Base-by-base conservation (phyloP, 129 eudicot genomes). In the Kitagawia praeruptora region DNA sequence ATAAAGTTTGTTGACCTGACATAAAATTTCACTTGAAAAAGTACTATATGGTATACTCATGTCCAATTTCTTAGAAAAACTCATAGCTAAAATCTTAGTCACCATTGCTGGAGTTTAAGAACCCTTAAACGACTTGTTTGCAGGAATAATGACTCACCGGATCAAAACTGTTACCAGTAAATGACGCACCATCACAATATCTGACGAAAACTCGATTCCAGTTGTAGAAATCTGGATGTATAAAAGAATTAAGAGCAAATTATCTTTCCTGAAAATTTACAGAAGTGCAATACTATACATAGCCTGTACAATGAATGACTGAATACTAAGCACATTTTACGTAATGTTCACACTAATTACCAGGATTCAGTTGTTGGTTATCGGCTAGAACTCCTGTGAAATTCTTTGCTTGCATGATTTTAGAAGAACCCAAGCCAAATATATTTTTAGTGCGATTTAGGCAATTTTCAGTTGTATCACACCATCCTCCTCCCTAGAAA, bases 1-100 rank as follows among this genome's bases (percentile, higher is more conserved):
- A 74, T 90, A 80, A 67, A 90, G 95, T 70, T 87, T 86, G n/a
- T 87, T 85, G 34, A 75, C 88, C 92, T 90, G 70, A 54, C 41
- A 16, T 21, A 71, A 79, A 31, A 51, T 42, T 12, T 25, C 14
- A 74, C 77, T 27, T 11, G 2, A 21, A 27, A 25, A 27, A 39
- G 37, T 39, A 15, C 27, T 8, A 70, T 0, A 19, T n/a, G n/a
- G 42, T 19, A 70, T 38, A 16, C 8, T 67, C 7, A 12, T 4
- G 41, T 31, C 8, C 31, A 67, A 67, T 27, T 23, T 67, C 42
- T 31, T 34, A 13, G 23, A 12, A 31, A 61, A 28, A 67, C 41
- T 3, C 31, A 27, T 8, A 19, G 7, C 31, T 21, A 56, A 3
- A 56, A 23, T 23, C 27, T 56, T 1, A 53, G 8, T 42, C 45